Evolutionary conservation across 805 yeast genomes (phyloP).

Genomic region (Metschnikowia lachancei): DNA sequence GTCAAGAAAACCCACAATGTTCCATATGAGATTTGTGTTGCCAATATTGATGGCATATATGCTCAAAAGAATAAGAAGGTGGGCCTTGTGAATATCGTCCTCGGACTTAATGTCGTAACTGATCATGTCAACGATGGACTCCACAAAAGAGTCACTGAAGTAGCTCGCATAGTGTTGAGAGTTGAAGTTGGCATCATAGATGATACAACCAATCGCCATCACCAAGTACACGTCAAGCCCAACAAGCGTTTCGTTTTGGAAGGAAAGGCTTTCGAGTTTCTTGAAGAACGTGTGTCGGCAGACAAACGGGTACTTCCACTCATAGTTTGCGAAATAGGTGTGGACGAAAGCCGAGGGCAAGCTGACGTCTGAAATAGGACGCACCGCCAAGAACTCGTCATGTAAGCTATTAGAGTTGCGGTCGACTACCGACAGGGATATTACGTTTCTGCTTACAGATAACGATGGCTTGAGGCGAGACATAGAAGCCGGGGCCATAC

Average conservation of each 20-base stretch:
- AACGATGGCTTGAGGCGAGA: conserved; percentile 6
- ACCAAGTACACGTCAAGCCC: conserved; percentile 38
- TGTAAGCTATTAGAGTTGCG: conserved; percentile 9
- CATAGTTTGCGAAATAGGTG: conserved; percentile 39
- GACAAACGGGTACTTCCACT: conserved; percentile 36
- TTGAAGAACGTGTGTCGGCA: conserved; percentile 22
- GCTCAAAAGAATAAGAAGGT: conserved; percentile 31
- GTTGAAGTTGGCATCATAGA: conserved; percentile 30
- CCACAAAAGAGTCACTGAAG: conserved; percentile 34
- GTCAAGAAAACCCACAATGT: conserved; percentile 34
- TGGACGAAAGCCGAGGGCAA: conserved; percentile 33
- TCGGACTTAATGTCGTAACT: conserved; percentile 27
- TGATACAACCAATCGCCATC: conserved; percentile 39
- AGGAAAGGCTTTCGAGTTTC: conserved; percentile 29
- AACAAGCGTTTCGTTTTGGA: conserved; percentile 35
- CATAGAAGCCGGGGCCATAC: conserved; percentile 8
- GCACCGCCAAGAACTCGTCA: conserved; percentile 39
- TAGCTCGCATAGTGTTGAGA: conserved; percentile 24
- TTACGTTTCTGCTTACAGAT: conserved; percentile 6
- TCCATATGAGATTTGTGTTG: conserved; percentile 33
- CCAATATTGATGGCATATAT: conserved; percentile 31
- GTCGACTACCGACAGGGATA: conserved; percentile 10
- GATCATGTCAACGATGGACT: conserved; percentile 34
- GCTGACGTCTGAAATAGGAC: conserved; percentile 27
- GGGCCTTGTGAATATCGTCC: conserved; percentile 29